Percentiles rank a stretch among this genome's conserved stretches.
phyloP scores from a whole-genome alignment of 148 eudicot genomes.

The Vaccinium darrowii region DNA sequence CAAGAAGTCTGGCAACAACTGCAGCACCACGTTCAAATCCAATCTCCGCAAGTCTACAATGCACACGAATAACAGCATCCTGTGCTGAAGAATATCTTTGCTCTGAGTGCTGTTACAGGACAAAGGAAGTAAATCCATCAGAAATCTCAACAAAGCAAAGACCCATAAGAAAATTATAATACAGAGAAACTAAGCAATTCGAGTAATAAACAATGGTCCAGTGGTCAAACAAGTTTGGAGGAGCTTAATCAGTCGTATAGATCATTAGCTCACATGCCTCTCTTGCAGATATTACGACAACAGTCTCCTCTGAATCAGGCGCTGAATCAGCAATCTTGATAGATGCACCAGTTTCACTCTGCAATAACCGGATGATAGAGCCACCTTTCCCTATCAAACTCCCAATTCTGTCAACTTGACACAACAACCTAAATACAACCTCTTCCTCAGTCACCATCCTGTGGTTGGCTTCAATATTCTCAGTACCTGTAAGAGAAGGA shows the following conservation, averaged over 20 bases:
- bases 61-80: conserved; percentile 64
- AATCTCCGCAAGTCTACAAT: conserved; percentile 47
- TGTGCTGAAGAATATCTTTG: conserved; percentile 56
- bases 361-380: conserved; percentile 33
- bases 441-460: conserved; percentile 54
- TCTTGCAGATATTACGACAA: conserved; percentile 52
- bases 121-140: conserved; percentile 14
- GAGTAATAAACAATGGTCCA: neutral
- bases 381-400: conserved; percentile 69
- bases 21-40: conserved; percentile 61
- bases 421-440: conserved; percentile 48
- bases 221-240: neutral
- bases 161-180: neutral
- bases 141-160: neutral
- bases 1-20: conserved; percentile 57
- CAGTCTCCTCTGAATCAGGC: conserved; percentile 51
- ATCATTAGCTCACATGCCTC: conserved; percentile 44
- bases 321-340: conserved; percentile 48
- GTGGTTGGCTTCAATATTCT: conserved; percentile 33
- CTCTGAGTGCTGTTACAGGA: conserved; percentile 39
- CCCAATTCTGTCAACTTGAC: conserved; percentile 50
- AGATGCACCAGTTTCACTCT: conserved; percentile 62
- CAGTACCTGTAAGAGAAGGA: conserved; percentile 24
- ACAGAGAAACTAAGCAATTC: neutral
- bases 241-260: conserved; percentile 7